Percentiles rank a stretch among this genome's conserved stretches.
phyloP scores from a whole-genome alignment of 768 basidiomycete species.

The Hemileccinum rubropunctum region DNA sequence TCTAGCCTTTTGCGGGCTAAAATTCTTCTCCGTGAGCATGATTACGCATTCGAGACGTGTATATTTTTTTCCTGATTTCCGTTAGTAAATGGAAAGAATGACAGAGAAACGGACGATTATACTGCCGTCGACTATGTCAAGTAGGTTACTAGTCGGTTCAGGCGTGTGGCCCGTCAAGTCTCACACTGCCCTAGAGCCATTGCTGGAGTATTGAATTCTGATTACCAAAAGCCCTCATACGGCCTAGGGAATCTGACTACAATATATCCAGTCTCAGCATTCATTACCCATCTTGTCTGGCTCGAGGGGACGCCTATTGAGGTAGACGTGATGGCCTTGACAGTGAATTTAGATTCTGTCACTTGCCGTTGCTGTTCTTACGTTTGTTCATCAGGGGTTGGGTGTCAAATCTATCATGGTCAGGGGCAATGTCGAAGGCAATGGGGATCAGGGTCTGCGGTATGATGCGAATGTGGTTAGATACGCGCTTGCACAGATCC shows the following conservation, averaged over 20 bases:
- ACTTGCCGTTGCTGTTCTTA: background rate
- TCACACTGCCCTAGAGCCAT: conserved; percentile 51
- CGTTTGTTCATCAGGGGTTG: conserved; percentile 38
- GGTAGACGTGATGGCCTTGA: conserved; percentile 60
- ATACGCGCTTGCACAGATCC: conserved; percentile 38
- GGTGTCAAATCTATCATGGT: conserved; percentile 61
- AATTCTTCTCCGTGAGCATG: conserved; percentile 71
- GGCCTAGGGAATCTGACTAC: conserved; percentile 60
- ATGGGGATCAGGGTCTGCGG: conserved; percentile 27
- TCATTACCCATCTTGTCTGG: conserved; percentile 83
- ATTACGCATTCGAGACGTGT: background rate
- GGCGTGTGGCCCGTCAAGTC: background rate
- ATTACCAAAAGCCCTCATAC: conserved; percentile 47
- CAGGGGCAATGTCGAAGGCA: conserved; percentile 23
- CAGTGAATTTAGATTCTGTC: conserved; percentile 42
- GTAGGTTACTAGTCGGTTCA: conserved; percentile 35
- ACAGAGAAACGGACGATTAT: conserved; percentile 87
- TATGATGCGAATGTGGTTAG: conserved; percentile 49
- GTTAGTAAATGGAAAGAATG: conserved; percentile 83
- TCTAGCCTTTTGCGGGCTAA: conserved; percentile 74
- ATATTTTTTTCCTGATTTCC: conserved; percentile 4
- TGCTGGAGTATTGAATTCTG: conserved; percentile 61
- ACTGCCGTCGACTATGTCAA: conserved; percentile 80
- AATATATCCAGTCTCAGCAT: conserved; percentile 72
- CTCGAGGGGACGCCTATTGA: conserved; percentile 59